Evolutionary conservation across 371 early-diverging fungal genomes (phyloP).

Genomic region (Mucor sp.): DNA sequence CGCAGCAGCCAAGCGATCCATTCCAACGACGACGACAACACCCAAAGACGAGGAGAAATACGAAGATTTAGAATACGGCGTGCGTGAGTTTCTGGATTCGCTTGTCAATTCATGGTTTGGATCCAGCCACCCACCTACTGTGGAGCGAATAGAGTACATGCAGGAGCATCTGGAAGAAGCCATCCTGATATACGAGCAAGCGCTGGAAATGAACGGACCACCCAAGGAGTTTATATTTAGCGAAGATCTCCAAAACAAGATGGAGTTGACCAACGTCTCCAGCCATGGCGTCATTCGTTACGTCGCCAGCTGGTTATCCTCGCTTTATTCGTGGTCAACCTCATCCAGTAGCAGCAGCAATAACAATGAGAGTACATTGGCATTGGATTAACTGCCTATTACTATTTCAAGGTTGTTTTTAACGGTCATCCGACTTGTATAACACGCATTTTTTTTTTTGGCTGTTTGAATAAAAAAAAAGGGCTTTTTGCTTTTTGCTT

Average conservation of each 20-base stretch:
- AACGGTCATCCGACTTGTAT: conserved; percentile 7
- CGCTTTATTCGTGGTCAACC: conserved; percentile 4
- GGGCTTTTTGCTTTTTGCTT: not conserved
- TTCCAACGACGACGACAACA: not conserved
- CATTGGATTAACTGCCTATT: not conserved
- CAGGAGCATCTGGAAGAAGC: conserved; percentile 47
- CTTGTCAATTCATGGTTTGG: conserved; percentile 50
- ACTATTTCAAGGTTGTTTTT: not conserved
- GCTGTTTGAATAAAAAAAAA: not conserved
- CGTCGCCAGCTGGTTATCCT: not conserved
- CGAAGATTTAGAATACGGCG: conserved; percentile 23
- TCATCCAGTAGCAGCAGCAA: not conserved
- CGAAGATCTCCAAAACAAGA: not conserved
- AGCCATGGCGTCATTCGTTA: not conserved
- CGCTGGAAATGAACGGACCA: conserved; percentile 40
- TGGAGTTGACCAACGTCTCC: not conserved
- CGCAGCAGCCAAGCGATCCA: conserved; percentile 7
- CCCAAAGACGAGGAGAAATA: conserved; percentile 11
- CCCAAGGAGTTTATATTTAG: conserved; percentile 23
- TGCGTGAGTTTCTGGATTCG: conserved; percentile 27
- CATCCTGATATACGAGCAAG: conserved; percentile 31
- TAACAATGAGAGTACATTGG: not conserved
- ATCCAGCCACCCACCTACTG: conserved; percentile 49
- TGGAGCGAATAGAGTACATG: conserved; percentile 50
- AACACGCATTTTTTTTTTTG: conserved; percentile 5